Evolutionary conservation across 2,329 filamentous ascomycete species (phyloP).

Genomic region (Neocucurbitaria cava): DNA sequence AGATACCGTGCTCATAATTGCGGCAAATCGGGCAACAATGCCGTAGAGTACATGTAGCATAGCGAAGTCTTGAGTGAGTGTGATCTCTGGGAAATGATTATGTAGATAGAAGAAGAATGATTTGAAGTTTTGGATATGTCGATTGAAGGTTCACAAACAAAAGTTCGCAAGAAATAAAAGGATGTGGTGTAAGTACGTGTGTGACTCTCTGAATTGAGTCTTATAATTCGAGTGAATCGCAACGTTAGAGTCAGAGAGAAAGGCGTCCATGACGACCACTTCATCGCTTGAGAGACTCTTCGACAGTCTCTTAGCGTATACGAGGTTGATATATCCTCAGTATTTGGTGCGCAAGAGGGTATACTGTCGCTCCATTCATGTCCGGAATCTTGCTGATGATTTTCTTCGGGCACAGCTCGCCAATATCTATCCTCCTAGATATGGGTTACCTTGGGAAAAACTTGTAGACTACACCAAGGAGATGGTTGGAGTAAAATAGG

Average conservation of each 20-base stretch:
- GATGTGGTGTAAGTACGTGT: not conserved
- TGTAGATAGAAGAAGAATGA: not conserved
- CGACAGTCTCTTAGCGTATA: not conserved
- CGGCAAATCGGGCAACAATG: not conserved
- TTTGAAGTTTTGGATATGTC: not conserved
- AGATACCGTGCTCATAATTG: not conserved
- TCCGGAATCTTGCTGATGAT: no score
- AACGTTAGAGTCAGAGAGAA: not conserved
- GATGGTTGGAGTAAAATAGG: not conserved
- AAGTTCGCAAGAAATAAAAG: no score
- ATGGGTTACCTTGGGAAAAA: not conserved
- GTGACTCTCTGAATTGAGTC: not conserved
- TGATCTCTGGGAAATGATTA: not conserved
- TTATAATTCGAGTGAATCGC: not conserved
- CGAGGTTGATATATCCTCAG: not conserved
- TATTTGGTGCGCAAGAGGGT: no score
- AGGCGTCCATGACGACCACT: not conserved
- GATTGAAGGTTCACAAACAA: not conserved
- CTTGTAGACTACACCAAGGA: not conserved
- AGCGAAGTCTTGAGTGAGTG: not conserved
- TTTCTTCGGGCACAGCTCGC: not conserved
- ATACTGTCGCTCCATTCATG: no score
- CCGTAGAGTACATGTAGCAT: not conserved
- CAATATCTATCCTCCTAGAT: not conserved
- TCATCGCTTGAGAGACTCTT: no score